Conservation (phyloP, 1,139 yeast species). For the Geotrichum histeridarum region DNA sequence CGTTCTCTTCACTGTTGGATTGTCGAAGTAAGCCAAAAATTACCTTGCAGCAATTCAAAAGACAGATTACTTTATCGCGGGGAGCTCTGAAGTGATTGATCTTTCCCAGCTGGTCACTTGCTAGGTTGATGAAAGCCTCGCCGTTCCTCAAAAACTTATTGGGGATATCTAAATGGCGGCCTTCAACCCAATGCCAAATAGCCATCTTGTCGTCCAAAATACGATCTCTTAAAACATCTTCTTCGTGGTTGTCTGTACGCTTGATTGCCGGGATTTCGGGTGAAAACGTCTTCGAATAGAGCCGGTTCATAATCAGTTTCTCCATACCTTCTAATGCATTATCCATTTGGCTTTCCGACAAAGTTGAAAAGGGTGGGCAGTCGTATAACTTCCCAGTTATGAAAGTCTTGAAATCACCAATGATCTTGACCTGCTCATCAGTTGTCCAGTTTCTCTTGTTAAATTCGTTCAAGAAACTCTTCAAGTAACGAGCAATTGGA, state of each 20-base stretch:
- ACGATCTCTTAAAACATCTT: slow-evolving; percentile 61
- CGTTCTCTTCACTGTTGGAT: slow-evolving; percentile 66
- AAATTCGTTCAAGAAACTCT: slow-evolving; percentile 72
- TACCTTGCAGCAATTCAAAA: slow-evolving; percentile 86
- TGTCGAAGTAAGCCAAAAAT: slow-evolving; percentile 80
- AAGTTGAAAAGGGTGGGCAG: slow-evolving; percentile 69
- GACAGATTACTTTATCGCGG: slow-evolving; percentile 86
- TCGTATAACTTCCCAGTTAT: slow-evolving; percentile 59
- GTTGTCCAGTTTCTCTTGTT: slow-evolving; percentile 66
- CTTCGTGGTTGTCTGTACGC: slow-evolving; percentile 48
- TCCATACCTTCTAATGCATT: slow-evolving; percentile 90
- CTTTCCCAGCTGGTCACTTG: slow-evolving; percentile 63
- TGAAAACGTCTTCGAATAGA: slow-evolving; percentile 73
- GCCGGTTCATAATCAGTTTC: slow-evolving; percentile 81
- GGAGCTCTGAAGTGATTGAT: slow-evolving; percentile 86
- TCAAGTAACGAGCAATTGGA: slow-evolving; percentile 80
- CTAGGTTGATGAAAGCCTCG: slow-evolving; percentile 61
- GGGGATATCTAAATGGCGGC: slow-evolving; percentile 75
- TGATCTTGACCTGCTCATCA: slow-evolving; percentile 70
- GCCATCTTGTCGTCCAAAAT: slow-evolving; percentile 53
- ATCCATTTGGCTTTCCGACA: slow-evolving; percentile 56
- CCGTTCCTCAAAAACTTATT: slow-evolving; percentile 44
- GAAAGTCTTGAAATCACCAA: slow-evolving; percentile 60
- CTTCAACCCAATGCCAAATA: slow-evolving; percentile 69
- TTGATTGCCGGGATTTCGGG: slow-evolving; percentile 56